phyloP scores from a whole-genome alignment of 2,329 filamentous ascomycete species.

The Diaporthe vaccinii region DNA sequence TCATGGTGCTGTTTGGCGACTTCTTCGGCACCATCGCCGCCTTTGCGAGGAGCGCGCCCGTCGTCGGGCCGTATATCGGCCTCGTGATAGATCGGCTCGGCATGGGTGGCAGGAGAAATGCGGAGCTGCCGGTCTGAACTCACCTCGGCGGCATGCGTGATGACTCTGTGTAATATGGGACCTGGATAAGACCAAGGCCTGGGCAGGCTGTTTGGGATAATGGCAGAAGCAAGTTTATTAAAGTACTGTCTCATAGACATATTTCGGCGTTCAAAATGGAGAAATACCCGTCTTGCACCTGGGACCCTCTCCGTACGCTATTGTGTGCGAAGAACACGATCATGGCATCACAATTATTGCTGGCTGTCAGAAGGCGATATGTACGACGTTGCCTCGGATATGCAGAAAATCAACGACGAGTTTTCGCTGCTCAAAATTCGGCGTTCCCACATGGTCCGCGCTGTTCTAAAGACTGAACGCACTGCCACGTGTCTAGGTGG shows the following conservation, averaged over 20 bases:
- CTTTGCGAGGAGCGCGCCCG: slow-evolving; percentile 86
- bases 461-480: slow-evolving; percentile 42
- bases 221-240: not conserved
- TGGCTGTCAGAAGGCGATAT: slow-evolving; percentile 24
- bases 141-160: not conserved
- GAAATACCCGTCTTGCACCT: slow-evolving; percentile 36
- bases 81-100: slow-evolving; percentile 78
- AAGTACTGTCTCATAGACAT: slow-evolving; percentile 28
- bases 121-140: slow-evolving; percentile 80
- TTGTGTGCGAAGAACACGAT: not conserved
- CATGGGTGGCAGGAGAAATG: slow-evolving; percentile 75
- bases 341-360: slow-evolving; percentile 16
- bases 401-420: slow-evolving; percentile 36
- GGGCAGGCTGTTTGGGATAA: slow-evolving; percentile 2
- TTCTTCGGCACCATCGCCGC: slow-evolving; percentile 93
- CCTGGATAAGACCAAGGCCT: slow-evolving; percentile 37
- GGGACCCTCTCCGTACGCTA: not conserved
- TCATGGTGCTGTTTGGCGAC: slow-evolving; percentile 94
- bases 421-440: slow-evolving; percentile 38
- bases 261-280: slow-evolving; percentile 40
- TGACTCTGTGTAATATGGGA: slow-evolving; percentile 11
- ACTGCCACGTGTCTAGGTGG: slow-evolving; percentile 36
- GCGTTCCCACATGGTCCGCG: slow-evolving; percentile 38
- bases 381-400: slow-evolving; percentile 30
- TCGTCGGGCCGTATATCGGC: slow-evolving; percentile 89